Base-by-base conservation (phyloP, 345 rosid species). In the Rhizophora apiculata region DNA sequence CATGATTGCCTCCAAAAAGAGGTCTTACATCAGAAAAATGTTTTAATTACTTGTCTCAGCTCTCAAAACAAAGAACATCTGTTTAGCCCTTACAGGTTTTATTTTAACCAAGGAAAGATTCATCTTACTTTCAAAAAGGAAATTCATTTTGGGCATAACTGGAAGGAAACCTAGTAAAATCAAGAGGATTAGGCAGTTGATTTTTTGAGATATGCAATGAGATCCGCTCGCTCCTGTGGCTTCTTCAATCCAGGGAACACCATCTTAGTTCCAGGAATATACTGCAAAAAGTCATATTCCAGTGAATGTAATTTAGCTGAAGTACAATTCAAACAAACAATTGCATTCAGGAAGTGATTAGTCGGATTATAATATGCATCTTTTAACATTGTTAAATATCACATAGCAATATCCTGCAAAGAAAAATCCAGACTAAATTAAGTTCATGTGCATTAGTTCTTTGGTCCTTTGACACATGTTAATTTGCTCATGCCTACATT, bases 211-310 rank as follows among this genome's bases (percentile, higher is more conserved):
- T 82, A 92, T 34, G 97, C 88, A 36, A 92, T 92, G 74, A 92
- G 96, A 51, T 92, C 96, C 4, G 92, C 91, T 8, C 96, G 94
- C 0, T 92, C 96, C 76, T 88, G 88, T 0, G 97, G 95, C 84
- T 89, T 91, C 88, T 91, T 91, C 53, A 91, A 70, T 68, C 97
- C 97, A 66, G 97, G 95, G 83, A 92, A 92, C 30, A 92, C 97
- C 97, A 92, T 92, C 87, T 92, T 92, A 2, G 97, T 92, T 64
- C 96, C 97, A 0, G 97, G 96, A 39, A 92, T 92, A 78, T 92
- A 92, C 97, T 89, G 91, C 81, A 82, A 10, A 26, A 54, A 55
- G 6, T 10, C 60, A 55, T 9, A 55, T 55, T 13, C 60, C 18
- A 55, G 2, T 8, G 18, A 55, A 55, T 22, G 6, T 8, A 15